phyloP scores from a whole-genome alignment of 148 eudicot genomes.

The Vaccinium darrowii region DNA sequence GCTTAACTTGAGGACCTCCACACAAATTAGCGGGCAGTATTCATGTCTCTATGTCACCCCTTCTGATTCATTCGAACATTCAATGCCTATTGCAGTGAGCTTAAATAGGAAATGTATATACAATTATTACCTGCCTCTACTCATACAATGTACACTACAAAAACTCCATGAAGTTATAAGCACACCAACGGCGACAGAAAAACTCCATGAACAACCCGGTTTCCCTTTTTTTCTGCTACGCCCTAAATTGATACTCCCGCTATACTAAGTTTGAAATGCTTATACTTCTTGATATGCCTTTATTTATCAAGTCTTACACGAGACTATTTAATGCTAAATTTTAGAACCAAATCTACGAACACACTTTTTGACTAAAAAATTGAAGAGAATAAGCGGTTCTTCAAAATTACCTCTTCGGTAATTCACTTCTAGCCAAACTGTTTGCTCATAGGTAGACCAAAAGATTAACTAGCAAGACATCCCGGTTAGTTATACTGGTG shows the following conservation, averaged over 20 bases:
- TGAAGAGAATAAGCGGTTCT: background rate
- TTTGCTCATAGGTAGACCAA: background rate
- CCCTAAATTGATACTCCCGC: background rate
- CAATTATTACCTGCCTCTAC: background rate
- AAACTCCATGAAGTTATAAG: background rate
- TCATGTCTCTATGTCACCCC: background rate
- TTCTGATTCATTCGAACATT: background rate
- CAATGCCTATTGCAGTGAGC: background rate
- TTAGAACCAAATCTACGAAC: background rate
- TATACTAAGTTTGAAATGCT: background rate
- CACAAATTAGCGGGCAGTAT: background rate
- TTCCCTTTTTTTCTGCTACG: background rate
- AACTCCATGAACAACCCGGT: background rate
- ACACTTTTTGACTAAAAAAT: background rate
- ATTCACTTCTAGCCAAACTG: background rate
- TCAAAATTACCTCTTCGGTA: background rate
- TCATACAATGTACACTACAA: background rate
- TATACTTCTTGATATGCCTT: background rate
- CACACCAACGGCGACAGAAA: background rate
- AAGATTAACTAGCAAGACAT: background rate
- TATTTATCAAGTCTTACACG: background rate
- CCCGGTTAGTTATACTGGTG: background rate
- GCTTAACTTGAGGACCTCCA: background rate
- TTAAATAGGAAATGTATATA: background rate
- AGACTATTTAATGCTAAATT: background rate